Conservation (phyloP, 1,284 basidiomycete genomes). For the Thelephora terrestris region DNA sequence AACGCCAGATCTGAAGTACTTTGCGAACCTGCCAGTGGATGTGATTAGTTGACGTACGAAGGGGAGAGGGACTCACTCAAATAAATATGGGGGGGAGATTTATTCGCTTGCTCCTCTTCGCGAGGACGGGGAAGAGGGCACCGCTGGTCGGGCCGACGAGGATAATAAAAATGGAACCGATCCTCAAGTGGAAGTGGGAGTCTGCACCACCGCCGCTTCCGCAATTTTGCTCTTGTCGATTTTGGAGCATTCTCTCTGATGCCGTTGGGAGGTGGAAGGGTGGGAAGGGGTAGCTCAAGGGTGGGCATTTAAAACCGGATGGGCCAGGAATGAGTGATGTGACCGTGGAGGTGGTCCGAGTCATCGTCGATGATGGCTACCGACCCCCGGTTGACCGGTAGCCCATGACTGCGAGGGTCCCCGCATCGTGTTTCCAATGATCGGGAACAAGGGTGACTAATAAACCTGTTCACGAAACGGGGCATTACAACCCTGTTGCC, state of each 20-base stretch:
- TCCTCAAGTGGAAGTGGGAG: constrained; percentile 40
- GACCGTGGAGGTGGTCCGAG: too few species aligned
- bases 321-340: too few species aligned
- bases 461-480: too few species aligned
- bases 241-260: not conserved
- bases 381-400: too few species aligned
- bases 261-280: not conserved
- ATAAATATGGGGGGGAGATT: constrained; percentile 54
- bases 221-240: constrained; percentile 10
- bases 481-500: too few species aligned
- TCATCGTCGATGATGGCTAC: too few species aligned
- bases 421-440: too few species aligned
- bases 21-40: constrained; percentile 75
- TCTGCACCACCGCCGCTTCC: constrained; percentile 27
- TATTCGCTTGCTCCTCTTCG: constrained; percentile 47
- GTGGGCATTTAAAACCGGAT: too few species aligned
- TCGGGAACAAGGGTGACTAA: too few species aligned
- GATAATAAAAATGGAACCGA: constrained; percentile 88
- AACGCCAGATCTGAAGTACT: constrained; percentile 93
- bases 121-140: constrained; percentile 77
- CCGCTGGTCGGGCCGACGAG: constrained; percentile 58
- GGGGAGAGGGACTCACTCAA: constrained; percentile 49
- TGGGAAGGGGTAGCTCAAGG: not conserved
- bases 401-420: too few species aligned
- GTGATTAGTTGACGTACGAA: not conserved